Evolutionary conservation across 208 protist genomes (phyloP).

Genomic region (Strigomonas culicis): DNA sequence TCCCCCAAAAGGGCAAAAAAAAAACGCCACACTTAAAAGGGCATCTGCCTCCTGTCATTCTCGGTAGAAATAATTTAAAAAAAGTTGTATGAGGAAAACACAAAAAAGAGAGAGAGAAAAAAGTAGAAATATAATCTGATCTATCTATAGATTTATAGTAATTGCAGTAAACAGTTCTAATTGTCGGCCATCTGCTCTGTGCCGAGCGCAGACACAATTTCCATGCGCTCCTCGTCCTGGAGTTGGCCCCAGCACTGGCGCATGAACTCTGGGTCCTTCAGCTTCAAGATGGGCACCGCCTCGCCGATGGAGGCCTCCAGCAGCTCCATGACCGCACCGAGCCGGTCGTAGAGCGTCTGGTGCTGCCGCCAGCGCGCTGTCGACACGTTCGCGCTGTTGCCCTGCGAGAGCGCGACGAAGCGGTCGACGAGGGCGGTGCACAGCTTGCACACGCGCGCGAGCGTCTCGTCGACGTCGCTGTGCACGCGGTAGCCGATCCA

Average conservation of each 20-base stretch:
- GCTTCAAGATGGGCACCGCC: constrained; percentile 76
- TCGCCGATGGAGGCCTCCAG: constrained; percentile 85
- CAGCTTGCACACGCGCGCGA: constrained; percentile 85
- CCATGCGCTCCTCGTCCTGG: constrained; percentile 80
- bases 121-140: constrained; percentile 6
- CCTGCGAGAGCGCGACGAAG: constrained; percentile 71
- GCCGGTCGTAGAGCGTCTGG: constrained; percentile 69
- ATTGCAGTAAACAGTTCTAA: constrained; percentile 13
- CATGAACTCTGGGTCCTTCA: constrained; percentile 78
- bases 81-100: constrained; percentile 4
- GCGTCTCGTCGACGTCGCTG: constrained; percentile 80
- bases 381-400: constrained; percentile 72
- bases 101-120: constrained; percentile 8
- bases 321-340: constrained; percentile 86
- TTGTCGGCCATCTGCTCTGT: constrained; percentile 21
- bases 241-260: constrained; percentile 77
- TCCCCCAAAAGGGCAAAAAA: constrained; percentile 13
- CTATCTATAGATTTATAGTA: constrained; percentile 14
- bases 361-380: constrained; percentile 86
- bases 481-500: constrained; percentile 86
- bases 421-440: constrained; percentile 86
- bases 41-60: too few species aligned
- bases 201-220: constrained; percentile 72
- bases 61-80: not conserved
- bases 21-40: too few species aligned